Base-by-base conservation (phyloP, 2,329 filamentous ascomycete genomes). In the Graphilbum sp. region DNA sequence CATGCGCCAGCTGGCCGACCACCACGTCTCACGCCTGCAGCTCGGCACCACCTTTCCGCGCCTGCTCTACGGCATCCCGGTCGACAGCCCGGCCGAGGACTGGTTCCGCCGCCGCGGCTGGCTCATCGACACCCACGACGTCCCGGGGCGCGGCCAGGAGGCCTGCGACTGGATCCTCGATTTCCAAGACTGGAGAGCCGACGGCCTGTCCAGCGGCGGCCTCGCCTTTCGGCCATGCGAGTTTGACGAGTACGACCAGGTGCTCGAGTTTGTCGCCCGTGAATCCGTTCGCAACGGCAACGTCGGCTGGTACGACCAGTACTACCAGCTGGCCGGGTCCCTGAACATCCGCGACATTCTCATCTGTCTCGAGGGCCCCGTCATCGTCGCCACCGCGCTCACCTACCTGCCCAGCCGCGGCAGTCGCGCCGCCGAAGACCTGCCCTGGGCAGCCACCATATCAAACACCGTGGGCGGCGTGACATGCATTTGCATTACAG, bases 221-320 rank as follows among this genome's bases (percentile, higher is more conserved):
- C 47, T 70, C 13, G 52, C 46, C 6, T 67, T 71, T 44, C 57
- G 62, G 24, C 50, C 52, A 16, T 70, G 67, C 45, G 57, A 58
- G 21, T 50, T 61, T 21, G 42, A 53, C 21, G 68, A 75, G 42
- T 63, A 63, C 40, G 51, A 60, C 29, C 45, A 50, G 21, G 63
- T 74, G 2, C 48, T 70, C 35, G 58, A 61, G 2, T 60, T 74
- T 45, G 67, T 70, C 10, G 62, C 63, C 38, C 57, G 54, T 36
- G 63, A 67, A 38, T 66, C 64, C 0, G 52, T 52, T 10, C 57
- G 56, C 35, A 63, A 66, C 42, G 56, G 61, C 25, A 59, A 61
- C 33, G 63, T 71, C 46, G 69, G 69, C 32, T 73, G 69, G 67
- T 73, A 66, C 46, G 69, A 75, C 46, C 67, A 73, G 46, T 76